Base-by-base conservation (phyloP, 306 rosid species). In the Lablab purpureus region DNA sequence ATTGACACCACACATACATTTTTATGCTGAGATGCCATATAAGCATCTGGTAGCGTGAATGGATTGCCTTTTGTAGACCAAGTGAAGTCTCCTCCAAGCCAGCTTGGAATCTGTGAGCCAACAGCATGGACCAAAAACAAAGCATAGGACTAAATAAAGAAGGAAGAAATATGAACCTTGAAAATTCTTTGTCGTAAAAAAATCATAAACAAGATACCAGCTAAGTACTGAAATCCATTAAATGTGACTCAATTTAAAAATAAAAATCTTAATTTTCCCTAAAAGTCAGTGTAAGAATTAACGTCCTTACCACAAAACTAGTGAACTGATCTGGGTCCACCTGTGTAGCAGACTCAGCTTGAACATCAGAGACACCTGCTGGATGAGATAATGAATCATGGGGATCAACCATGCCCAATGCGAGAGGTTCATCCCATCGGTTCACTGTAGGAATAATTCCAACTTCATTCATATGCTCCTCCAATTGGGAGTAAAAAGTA, bases 351-450 rank as follows among this genome's bases (percentile, higher is more conserved):
- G 97, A 84, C 92, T 93, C 98, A 18, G 97, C 87, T 87, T 91
- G 99, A 72, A 75, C 97, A 78, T 93, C 99, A 81, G 97, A 90
- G 54, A 89, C 96, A 84, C 99, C 99, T 25, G 99, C 98, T 28
- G 99, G 98, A 84, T 96, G 99, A 84, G 99, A 96, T 86, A 96
- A 85, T 60, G 99, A 93, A 93, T 96, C 99, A 47, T 96, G 99
- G 47, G 96, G 99, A 80, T 96, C 99, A 71, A 96, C 96, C 85
- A 90, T 76, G 37, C 99, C 97, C 47, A 96, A 84, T 73, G 98
- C 79, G 62, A 96, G 81, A 64, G 98, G 92, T 43, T 93, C 97
- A 78, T 89, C 85, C 99, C 99, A 96, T 82, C 91, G 83, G 78
- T 91, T 96, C 72, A 91, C 83, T 9, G 89, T 78, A 70, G 97